A percentile compares a stretch with the other conserved stretches of the same genome.
phyloP scores from a whole-genome alignment of 371 early-diverging fungal species.

The Mortierella sp. region DNA sequence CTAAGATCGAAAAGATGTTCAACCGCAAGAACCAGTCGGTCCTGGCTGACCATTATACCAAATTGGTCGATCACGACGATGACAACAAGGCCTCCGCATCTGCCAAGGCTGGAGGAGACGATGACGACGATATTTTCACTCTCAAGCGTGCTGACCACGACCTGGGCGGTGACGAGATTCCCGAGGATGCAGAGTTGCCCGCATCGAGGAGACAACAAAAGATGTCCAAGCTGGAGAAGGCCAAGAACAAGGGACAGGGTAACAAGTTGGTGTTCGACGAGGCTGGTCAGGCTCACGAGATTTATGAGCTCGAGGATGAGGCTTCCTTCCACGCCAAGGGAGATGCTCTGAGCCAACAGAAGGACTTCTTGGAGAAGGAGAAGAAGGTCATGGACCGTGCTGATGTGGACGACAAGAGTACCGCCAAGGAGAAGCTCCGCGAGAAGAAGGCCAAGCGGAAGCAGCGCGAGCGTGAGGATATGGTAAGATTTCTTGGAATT shows the following conservation, averaged over 20 bases:
- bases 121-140: constrained; percentile 85
- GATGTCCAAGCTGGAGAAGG: constrained; percentile 85
- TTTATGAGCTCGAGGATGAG: constrained; percentile 86
- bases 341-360: constrained; percentile 73
- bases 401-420: constrained; percentile 82
- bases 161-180: constrained; percentile 60
- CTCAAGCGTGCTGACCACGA: constrained; percentile 84
- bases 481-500: constrained; percentile 26
- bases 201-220: constrained; percentile 53
- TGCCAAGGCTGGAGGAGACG: constrained; percentile 23
- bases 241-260: constrained; percentile 78
- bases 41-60: constrained; percentile 92
- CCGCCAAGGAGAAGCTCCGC: constrained; percentile 77
- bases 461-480: constrained; percentile 72
- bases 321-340: constrained; percentile 84
- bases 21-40: constrained; percentile 92
- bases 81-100: constrained; percentile 51
- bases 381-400: constrained; percentile 74
- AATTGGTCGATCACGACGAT: constrained; percentile 77
- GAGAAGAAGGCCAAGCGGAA: constrained; percentile 82
- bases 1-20: constrained; percentile 94
- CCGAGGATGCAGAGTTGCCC: constrained; percentile 32
- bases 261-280: constrained; percentile 93
- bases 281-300: constrained; percentile 86
- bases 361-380: constrained; percentile 77